phyloP scores from a whole-genome alignment of 768 basidiomycete species.

The Coprinopsis strossmayeri region DNA sequence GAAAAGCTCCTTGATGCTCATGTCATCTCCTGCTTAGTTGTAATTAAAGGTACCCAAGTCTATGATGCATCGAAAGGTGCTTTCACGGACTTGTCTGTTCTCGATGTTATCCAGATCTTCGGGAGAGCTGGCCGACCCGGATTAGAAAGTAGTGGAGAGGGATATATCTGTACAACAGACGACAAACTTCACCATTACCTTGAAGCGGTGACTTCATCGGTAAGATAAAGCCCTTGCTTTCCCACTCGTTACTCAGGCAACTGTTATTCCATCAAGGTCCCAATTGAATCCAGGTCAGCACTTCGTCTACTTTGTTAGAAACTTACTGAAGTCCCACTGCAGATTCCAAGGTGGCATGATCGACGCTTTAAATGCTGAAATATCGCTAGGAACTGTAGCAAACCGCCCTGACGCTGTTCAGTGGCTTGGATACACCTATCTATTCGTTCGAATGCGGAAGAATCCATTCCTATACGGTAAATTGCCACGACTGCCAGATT shows the following conservation, averaged over 20 bases:
- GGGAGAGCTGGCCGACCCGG: slow-evolving; percentile 91
- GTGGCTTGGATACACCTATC: slow-evolving; percentile 97
- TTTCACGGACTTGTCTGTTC: slow-evolving; percentile 87
- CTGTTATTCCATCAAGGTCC: slow-evolving; percentile 37
- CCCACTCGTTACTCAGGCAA: not conserved
- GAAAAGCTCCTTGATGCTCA: slow-evolving; percentile 4
- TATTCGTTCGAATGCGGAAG: slow-evolving; percentile 90
- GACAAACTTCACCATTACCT: slow-evolving; percentile 93
- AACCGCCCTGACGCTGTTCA: slow-evolving; percentile 80
- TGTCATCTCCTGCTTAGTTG: slow-evolving; percentile 38
- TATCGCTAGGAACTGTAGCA: slow-evolving; percentile 89
- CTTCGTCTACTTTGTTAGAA: not conserved
- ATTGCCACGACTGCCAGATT: slow-evolving; percentile 16
- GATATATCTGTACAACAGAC: slow-evolving; percentile 91
- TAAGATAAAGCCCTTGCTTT: slow-evolving; percentile 21
- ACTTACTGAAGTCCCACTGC: too few relatives aligned
- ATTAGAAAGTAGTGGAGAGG: slow-evolving; percentile 88
- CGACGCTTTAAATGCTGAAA: slow-evolving; percentile 92
- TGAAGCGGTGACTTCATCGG: slow-evolving; percentile 82
- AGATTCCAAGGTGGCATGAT: slow-evolving; percentile 81
- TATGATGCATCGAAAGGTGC: slow-evolving; percentile 88
- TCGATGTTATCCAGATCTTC: slow-evolving; percentile 97
- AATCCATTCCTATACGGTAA: slow-evolving; percentile 87
- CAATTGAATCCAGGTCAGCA: slow-evolving; percentile 91
- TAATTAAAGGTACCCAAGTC: slow-evolving; percentile 97